Conservation (phyloP, 169 alveolate species). For the Plasmodium adleri region DNA sequence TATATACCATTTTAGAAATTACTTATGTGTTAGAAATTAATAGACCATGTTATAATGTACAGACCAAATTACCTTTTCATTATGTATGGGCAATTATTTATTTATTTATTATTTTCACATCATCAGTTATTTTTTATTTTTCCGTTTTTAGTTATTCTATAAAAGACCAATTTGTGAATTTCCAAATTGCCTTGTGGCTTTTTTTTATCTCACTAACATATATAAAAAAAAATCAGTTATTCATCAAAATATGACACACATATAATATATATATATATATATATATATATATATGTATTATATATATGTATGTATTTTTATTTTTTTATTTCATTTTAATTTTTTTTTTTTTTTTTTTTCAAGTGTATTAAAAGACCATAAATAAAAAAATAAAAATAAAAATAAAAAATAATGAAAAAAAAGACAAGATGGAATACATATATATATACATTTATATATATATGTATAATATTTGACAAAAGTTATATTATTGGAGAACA, state of each 20-base stretch:
- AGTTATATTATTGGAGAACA: no score
- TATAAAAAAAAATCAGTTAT: conserved; percentile 59
- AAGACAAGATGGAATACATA: not conserved
- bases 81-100: conserved; percentile 71
- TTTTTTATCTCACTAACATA: conserved; percentile 60
- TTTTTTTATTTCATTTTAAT: conserved; percentile 6
- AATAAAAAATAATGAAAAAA: conserved; percentile 1
- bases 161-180: conserved; percentile 63
- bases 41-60: conserved; percentile 45
- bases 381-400: not conserved
- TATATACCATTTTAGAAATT: conserved; percentile 72
- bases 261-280: not conserved
- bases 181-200: conserved; percentile 59
- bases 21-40: conserved; percentile 69
- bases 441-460: not conserved
- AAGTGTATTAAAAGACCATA: not conserved
- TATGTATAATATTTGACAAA: not conserved
- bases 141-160: conserved; percentile 62
- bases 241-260: conserved; percentile 35
- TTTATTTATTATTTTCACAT: conserved; percentile 58
- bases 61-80: conserved; percentile 36
- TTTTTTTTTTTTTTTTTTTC: conserved; percentile 15
- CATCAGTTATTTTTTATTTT: conserved; percentile 67
- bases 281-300: not conserved
- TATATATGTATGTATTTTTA: not conserved